Conservation (phyloP, 2,329 filamentous ascomycete genomes). For the Stylonectria norvegica region DNA sequence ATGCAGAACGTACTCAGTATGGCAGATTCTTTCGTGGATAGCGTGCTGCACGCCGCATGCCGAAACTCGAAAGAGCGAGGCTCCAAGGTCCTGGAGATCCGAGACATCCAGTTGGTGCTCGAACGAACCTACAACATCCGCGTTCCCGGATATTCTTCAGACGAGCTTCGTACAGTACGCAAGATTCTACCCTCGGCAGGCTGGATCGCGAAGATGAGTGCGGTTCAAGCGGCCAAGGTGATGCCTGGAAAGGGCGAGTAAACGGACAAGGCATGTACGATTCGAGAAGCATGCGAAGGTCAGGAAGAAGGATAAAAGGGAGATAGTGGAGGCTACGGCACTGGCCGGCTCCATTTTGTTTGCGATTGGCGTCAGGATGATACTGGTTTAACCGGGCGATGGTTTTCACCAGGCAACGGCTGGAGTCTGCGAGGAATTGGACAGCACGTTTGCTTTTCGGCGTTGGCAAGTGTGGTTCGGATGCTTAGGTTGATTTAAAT, state of each 20-base stretch:
- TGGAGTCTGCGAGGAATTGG: no score
- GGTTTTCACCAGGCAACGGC: no score
- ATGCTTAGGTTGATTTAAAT: no score
- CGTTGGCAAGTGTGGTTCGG: no score
- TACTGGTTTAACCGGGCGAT: no score
- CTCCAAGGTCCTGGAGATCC: constrained; percentile 84
- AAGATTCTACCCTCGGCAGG: constrained; percentile 84
- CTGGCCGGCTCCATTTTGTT: no score
- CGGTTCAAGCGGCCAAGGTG: constrained; percentile 89
- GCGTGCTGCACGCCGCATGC: constrained; percentile 81
- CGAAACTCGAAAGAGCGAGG: constrained; percentile 90
- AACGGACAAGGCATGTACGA: no score
- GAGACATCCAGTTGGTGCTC: constrained; percentile 77
- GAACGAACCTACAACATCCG: constrained; percentile 87
- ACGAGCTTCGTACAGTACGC: constrained; percentile 89
- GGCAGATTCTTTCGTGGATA: constrained; percentile 93
- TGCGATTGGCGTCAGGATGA: no score
- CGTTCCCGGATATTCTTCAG: constrained; percentile 89
- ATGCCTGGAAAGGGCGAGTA: constrained; percentile 59
- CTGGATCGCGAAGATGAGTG: constrained; percentile 97
- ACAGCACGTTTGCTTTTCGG: no score
- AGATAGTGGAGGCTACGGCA: no score
- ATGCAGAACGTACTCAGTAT: constrained; percentile 79
- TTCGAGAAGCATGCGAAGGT: no score
- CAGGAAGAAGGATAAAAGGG: no score